Base-by-base conservation (phyloP, 257 asterid genomes). In the Cruciata laevipes region DNA sequence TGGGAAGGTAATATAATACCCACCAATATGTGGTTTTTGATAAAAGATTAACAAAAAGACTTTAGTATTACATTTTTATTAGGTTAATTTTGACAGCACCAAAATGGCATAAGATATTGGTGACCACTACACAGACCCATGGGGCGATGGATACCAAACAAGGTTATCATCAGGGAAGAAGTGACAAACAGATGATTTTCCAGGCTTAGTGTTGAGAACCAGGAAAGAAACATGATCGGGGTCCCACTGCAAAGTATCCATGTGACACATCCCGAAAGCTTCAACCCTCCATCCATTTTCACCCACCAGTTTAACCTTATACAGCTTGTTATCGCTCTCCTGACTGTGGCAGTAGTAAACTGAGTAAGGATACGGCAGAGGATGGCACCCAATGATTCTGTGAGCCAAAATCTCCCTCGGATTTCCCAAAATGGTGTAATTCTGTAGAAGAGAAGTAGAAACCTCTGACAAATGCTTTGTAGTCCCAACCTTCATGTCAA, bases 291-390 rank as follows among this genome's bases (percentile, higher is more conserved):
- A 69, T 0, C 74, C 78, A 53, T 69, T 63, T 4, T 74, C 78
- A 16, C 78, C 78, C 0, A 56, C 4, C 9, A 74, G 30, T 5
- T 61, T 53, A 8, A 64, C 68, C 68, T 74, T 83, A 68, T 79
- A 83, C 56, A 87, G 64, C 80, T 77, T 82, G 51, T 75, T 83
- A 61, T 83, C 90, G 1, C 90, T 74, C 3, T 63, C 82, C 68
- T 88, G 95, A 23, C 87, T 69, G 21, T 93, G 97, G 42, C 98
- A 88, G 79, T 89, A 93, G 51, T 82, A 83, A 11, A 90, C 95
- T 3, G 90, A 85, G 63, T 93, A 93, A 6, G 98, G 97, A 67
- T 93, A 93, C 69, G 97, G 96, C 80, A 93, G 68, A 60, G 75
- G 64, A 74, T 93, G 97, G 75, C 98, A 90, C 0, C 79, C 90